phyloP scores from a whole-genome alignment of 1,284 basidiomycete species.

The Cutaneotrichosporon arboriforme region DNA sequence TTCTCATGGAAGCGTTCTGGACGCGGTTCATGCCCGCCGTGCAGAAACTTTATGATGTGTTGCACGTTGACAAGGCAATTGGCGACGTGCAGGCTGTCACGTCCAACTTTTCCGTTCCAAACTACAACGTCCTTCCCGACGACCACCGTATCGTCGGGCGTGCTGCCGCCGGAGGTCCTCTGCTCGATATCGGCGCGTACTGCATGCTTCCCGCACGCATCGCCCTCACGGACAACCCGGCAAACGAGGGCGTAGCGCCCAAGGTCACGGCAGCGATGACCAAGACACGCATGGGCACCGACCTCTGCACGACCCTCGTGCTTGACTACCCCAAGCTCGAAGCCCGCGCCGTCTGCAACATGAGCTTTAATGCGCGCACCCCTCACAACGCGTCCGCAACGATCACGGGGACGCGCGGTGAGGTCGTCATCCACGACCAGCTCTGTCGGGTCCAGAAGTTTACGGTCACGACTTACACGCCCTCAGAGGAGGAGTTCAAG shows the following conservation, averaged over 20 bases:
- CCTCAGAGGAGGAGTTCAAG: background rate
- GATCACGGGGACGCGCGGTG: constrained; percentile 11
- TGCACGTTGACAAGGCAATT: constrained; percentile 39
- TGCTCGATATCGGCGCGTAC: constrained; percentile 52
- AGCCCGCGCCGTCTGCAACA: constrained; percentile 19
- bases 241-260: constrained; percentile 29
- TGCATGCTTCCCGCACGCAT: constrained; percentile 11
- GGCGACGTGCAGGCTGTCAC: constrained; percentile 39
- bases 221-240: constrained; percentile 31
- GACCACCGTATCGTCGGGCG: constrained; percentile 48
- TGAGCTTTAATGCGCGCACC: constrained; percentile 3
- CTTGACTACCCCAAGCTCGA: constrained; percentile 39
- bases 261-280: constrained; percentile 37
- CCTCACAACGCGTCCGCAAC: constrained; percentile 4
- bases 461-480: constrained; percentile 2
- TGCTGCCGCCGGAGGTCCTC: constrained; percentile 49
- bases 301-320: constrained; percentile 37
- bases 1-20: constrained; percentile 45
- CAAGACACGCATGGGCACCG: constrained; percentile 40
- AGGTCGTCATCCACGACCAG: constrained; percentile 8
- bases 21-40: constrained; percentile 47
- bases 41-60: constrained; percentile 36
- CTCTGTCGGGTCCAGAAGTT: constrained; percentile 10
- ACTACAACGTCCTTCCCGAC: constrained; percentile 16
- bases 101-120: constrained; percentile 8